These are phyloP conservation scores for Alloteropsis semialata DNA, from an alignment of 176 grass and related monocot species.

Conservation along the genomic window DNA sequence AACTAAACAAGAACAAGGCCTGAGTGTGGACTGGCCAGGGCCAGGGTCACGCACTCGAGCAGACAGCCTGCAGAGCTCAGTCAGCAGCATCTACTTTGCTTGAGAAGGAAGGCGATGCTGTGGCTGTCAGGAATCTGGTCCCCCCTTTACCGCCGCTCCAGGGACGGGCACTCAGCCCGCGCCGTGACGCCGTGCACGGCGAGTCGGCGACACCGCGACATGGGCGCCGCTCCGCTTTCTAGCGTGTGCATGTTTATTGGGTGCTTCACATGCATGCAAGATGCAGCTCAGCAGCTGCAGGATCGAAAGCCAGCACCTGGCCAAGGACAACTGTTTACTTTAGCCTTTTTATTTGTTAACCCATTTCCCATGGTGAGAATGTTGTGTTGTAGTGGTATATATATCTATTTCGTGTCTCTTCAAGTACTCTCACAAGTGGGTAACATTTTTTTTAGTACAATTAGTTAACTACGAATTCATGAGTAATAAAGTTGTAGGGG, in stretches of 20 bases:
- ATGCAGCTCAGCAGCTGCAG: neutral
- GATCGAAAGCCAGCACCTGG: neutral
- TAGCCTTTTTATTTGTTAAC: too few relatives aligned
- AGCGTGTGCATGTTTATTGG: constrained; percentile 8
- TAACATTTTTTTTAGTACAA: too few relatives aligned
- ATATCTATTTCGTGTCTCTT: too few relatives aligned
- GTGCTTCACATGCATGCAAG: constrained; percentile 2
- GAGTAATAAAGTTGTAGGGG: too few relatives aligned
- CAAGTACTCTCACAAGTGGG: too few relatives aligned
- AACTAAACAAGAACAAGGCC: too few relatives aligned
- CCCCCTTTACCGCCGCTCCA: neutral
- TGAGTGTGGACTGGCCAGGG: neutral
- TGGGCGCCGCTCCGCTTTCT: neutral
- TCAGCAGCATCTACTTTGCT: constrained; percentile 17
- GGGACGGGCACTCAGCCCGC: too few relatives aligned
- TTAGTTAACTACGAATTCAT: too few relatives aligned
- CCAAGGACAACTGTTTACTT: neutral
- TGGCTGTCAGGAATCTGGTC: constrained; percentile 31
- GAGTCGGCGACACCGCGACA: neutral
- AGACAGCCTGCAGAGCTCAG: neutral
- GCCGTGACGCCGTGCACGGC: neutral
- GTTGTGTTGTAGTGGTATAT: too few relatives aligned
- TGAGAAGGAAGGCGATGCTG: neutral
- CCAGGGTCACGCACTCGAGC: neutral
- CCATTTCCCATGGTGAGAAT: too few relatives aligned